Evolutionary conservation across 2,329 filamentous ascomycete species (phyloP).

Genomic region (Podosphaera aphanis): DNA sequence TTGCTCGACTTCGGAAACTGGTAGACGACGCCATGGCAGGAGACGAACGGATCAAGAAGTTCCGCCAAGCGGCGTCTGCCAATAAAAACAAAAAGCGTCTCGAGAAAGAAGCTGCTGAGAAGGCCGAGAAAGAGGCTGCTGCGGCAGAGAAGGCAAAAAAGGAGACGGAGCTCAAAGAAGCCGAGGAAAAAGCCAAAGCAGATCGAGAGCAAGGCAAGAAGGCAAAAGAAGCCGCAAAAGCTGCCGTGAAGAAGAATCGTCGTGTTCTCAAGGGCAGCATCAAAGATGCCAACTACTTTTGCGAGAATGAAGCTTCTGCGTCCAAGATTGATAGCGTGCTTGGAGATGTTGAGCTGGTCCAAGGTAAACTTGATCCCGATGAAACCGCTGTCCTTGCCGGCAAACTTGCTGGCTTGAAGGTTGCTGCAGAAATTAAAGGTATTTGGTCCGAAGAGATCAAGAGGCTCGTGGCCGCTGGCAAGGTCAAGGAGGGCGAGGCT

Average conservation of each 20-base stretch:
- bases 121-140: slow-evolving; percentile 67
- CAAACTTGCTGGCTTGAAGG: slow-evolving; percentile 59
- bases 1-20: slow-evolving; percentile 64
- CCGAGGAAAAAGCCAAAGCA: slow-evolving; percentile 66
- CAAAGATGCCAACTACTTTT: slow-evolving; percentile 97
- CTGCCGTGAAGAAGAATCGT: slow-evolving; percentile 99
- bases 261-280: slow-evolving; percentile 79
- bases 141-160: slow-evolving; percentile 65
- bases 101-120: slow-evolving; percentile 79
- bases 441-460: slow-evolving; percentile 60
- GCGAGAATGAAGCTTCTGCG: slow-evolving; percentile 44
- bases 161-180: slow-evolving; percentile 55
- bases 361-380: slow-evolving; percentile 72
- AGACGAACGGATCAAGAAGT: slow-evolving; percentile 93
- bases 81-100: slow-evolving; percentile 88
- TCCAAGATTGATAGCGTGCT: slow-evolving; percentile 63
- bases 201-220: slow-evolving; percentile 75
- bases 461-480: slow-evolving; percentile 57
- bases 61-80: slow-evolving; percentile 75
- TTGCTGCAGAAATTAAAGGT: slow-evolving; percentile 62
- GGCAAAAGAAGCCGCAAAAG: slow-evolving; percentile 96
- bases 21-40: slow-evolving; percentile 66
- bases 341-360: slow-evolving; percentile 64
- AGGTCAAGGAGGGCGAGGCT: slow-evolving; percentile 62
- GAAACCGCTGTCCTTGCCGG: slow-evolving; percentile 66